Evolutionary conservation across 1,284 basidiomycete species (phyloP).

Genomic region (Cutaneotrichosporon sp.): DNA sequence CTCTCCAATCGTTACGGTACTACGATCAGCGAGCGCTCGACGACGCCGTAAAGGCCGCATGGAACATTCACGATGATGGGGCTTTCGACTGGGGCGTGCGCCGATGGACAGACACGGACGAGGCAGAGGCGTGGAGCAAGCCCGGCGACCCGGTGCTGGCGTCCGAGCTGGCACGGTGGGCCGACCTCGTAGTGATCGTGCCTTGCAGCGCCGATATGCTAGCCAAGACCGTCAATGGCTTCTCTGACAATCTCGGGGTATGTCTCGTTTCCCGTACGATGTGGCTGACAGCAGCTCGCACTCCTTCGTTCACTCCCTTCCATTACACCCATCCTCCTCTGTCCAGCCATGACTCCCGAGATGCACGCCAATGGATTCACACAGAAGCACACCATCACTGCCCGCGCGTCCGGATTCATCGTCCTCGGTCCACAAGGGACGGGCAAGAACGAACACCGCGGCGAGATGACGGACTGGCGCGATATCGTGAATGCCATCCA

Average conservation of each 20-base stretch:
- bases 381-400: slow-evolving; percentile 68
- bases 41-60: slow-evolving; percentile 30
- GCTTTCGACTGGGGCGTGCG: slow-evolving; percentile 56
- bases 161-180: slow-evolving; percentile 76
- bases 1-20: slow-evolving; percentile 72
- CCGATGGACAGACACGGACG: slow-evolving; percentile 87
- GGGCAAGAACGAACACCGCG: slow-evolving; percentile 61
- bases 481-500: slow-evolving; percentile 49
- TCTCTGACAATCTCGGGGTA: slow-evolving; percentile 86
- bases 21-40: slow-evolving; percentile 63
- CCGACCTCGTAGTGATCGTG: slow-evolving; percentile 87
- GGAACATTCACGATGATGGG: slow-evolving; percentile 7
- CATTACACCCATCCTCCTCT: slow-evolving; percentile 77
- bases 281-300: slow-evolving; percentile 64
- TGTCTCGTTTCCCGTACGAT: slow-evolving; percentile 34
- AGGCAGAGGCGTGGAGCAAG: slow-evolving; percentile 64
- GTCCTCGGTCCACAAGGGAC: slow-evolving; percentile 68
- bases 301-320: slow-evolving; percentile 81
- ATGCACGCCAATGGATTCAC: slow-evolving; percentile 95
- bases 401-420: slow-evolving; percentile 70
- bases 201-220: slow-evolving; percentile 94
- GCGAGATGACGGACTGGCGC: slow-evolving; percentile 90
- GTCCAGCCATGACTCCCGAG: slow-evolving; percentile 96
- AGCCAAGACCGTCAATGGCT: slow-evolving; percentile 81
- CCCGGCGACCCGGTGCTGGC: neutral